Base-by-base conservation (phyloP, 139 green algal species). In the Chlamydomonas incerta region DNA sequence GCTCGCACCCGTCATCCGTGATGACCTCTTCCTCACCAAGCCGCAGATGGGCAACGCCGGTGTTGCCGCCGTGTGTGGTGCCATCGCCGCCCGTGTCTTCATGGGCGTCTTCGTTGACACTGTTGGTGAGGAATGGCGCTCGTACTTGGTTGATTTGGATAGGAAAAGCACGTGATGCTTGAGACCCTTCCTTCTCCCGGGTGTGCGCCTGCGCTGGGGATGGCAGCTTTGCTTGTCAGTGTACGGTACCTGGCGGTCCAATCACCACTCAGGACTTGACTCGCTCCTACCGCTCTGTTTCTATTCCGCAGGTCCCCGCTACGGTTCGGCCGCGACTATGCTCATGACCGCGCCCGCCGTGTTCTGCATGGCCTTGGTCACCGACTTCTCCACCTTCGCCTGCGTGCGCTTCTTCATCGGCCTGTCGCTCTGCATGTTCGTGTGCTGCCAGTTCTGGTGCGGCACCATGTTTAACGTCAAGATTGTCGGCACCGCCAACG, bases 401-500 rank as follows among this genome's bases (percentile, higher is more conserved):
- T 74, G 90, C 21, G 87, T 80, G 47, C 93, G 97, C 68, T 86
- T 98, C 50, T 90, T 96, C 89, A 98, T 98, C 75, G 96, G 96
- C 50, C 95, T 95, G 81, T 93, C 86, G 1, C 82, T 92, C 28
- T 88, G 81, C 85, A 85, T 92, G 68, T 99, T 99, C 89, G 96
- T 99, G 33, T 92, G 91, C 68, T 97, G 93, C 91, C 96, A 98
- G 90, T 98, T 97, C 89, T 99, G 97, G 96, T 76, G 76, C 1
- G 87, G 81, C 35, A 83, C 41, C 86, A 98, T 99, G 95, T 99
- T 98, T 93, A 97, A 95, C 70, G 85, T 92, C 28, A 93, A 92
- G 29, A 94, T 99, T 55, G 97, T 99, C 18, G 97, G 97, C 55
- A 93, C 94, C 70, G 96, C 96, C 65, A 99, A 99, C 86, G 96